A percentile compares a stretch with the other conserved stretches of the same genome.
phyloP scores from a whole-genome alignment of 73 alveolate genomes.

The Paramecium pentaurelia region DNA sequence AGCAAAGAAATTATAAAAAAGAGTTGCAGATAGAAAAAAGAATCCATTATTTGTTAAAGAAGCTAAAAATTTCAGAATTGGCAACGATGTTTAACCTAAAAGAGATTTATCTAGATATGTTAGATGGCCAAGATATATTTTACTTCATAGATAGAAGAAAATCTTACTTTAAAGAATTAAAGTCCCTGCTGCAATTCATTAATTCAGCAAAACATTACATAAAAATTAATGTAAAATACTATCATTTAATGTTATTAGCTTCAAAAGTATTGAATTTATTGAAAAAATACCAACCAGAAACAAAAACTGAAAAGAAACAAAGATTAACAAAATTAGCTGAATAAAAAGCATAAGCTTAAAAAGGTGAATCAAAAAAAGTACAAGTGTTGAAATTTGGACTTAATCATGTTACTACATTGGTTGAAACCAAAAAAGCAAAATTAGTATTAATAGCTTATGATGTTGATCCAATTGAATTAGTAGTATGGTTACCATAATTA shows the following conservation, averaged over 20 bases:
- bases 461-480: conserved; percentile 97
- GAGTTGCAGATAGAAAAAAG: conserved; percentile 48
- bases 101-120: conserved; percentile 79
- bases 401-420: conserved; percentile 96
- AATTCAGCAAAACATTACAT: conserved; percentile 65
- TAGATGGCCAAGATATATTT: conserved; percentile 96
- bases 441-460: conserved; percentile 97
- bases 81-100: conserved; percentile 96
- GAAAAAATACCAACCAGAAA: conserved; percentile 92
- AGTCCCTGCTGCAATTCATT: conserved; percentile 96
- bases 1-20: conserved; percentile 30
- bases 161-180: conserved; percentile 91
- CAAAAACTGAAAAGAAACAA: conserved; percentile 65
- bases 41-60: conserved; percentile 82
- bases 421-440: conserved; percentile 96
- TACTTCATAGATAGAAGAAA: conserved; percentile 96
- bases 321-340: conserved; percentile 91
- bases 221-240: conserved; percentile 32
- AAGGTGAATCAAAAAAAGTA: conserved; percentile 81
- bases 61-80: conserved; percentile 89
- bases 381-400: conserved; percentile 92
- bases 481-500: conserved; percentile 94
- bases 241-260: conserved; percentile 46
- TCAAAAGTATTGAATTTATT: conserved; percentile 74
- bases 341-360: conserved; percentile 80